Conservation (phyloP, 371 early-diverging fungal genomes). For the Syncephalastrum monosporum region DNA sequence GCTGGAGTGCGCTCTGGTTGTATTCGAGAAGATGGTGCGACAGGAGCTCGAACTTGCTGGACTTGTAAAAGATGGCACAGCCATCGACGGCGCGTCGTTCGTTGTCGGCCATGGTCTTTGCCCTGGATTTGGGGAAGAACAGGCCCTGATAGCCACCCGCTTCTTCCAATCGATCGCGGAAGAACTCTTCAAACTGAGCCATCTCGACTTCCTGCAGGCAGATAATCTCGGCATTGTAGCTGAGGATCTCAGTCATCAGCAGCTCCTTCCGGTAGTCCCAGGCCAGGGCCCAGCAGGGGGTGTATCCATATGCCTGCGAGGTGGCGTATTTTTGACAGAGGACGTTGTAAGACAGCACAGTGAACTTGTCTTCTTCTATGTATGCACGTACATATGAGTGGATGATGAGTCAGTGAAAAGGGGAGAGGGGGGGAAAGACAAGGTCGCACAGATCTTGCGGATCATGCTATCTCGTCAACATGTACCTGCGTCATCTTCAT, state of each 20-base stretch:
- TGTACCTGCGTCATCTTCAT: constrained; percentile 10
- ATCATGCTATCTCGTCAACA: too few species aligned
- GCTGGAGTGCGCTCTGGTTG: constrained; percentile 87
- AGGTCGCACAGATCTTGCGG: too few species aligned
- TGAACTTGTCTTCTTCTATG: constrained; percentile 60
- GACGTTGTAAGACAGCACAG: constrained; percentile 95
- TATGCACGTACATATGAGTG: neutral
- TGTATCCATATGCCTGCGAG: constrained; percentile 87
- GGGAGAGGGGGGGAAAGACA: too few species aligned
- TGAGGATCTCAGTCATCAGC: constrained; percentile 88
- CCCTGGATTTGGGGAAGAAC: constrained; percentile 93
- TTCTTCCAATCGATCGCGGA: constrained; percentile 71
- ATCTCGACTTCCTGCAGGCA: constrained; percentile 84
- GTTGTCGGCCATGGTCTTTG: constrained; percentile 89
- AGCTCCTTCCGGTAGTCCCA: constrained; percentile 95
- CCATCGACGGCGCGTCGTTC: constrained; percentile 94
- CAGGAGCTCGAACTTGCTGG: constrained; percentile 67
- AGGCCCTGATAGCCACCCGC: constrained; percentile 91
- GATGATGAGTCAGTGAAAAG: too few species aligned
- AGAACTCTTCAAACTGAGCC: constrained; percentile 80
- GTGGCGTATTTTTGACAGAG: constrained; percentile 93
- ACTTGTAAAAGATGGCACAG: constrained; percentile 90
- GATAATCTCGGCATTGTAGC: constrained; percentile 92
- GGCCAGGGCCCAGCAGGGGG: constrained; percentile 95
- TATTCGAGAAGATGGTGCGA: constrained; percentile 90